A percentile compares a stretch with the other conserved stretches of the same genome.
These are phyloP conservation scores for Populus hybrid DNA, from an alignment of 441 rosid genomes.

Conservation along the genomic window DNA sequence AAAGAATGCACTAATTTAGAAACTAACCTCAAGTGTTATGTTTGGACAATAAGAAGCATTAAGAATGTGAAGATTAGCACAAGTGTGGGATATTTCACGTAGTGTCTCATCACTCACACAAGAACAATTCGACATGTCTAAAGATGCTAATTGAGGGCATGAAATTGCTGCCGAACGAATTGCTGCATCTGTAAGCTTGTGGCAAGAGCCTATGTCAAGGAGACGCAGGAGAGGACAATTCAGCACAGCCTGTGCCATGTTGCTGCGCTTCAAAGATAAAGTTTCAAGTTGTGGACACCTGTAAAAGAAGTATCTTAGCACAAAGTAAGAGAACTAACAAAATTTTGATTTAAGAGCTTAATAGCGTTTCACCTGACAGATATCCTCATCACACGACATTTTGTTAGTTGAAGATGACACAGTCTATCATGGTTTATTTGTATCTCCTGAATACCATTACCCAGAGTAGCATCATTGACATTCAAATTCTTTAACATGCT, in stretches of 20 bases:
- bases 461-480: constrained; percentile 70
- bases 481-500: constrained; percentile 64
- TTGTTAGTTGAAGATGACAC: constrained; percentile 69
- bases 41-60: constrained; percentile 96
- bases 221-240: constrained; percentile 73
- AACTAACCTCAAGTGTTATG: constrained; percentile 88
- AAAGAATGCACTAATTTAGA: constrained; percentile 1
- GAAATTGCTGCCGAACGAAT: constrained; percentile 86
- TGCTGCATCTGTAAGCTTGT: constrained; percentile 95
- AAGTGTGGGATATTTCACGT: constrained; percentile 69
- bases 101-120: constrained; percentile 94
- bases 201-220: constrained; percentile 91
- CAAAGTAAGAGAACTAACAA: constrained; percentile 2
- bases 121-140: constrained; percentile 93
- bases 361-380: constrained; percentile 59
- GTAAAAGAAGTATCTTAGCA: constrained; percentile 30
- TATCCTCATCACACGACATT: constrained; percentile 85
- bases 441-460: constrained; percentile 86
- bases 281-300: constrained; percentile 88
- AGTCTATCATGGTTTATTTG: constrained; percentile 76
- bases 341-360: constrained; percentile 8
- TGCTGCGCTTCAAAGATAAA: constrained; percentile 89
- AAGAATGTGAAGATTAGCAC: constrained; percentile 69
- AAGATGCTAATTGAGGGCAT: constrained; percentile 78
- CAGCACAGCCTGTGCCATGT: constrained; percentile 87